Percentiles rank a stretch among this genome's conserved stretches.
These are phyloP conservation scores for Karstenula rhodostoma DNA, from an alignment of 2,329 filamentous ascomycete species.

Conservation along the genomic window DNA sequence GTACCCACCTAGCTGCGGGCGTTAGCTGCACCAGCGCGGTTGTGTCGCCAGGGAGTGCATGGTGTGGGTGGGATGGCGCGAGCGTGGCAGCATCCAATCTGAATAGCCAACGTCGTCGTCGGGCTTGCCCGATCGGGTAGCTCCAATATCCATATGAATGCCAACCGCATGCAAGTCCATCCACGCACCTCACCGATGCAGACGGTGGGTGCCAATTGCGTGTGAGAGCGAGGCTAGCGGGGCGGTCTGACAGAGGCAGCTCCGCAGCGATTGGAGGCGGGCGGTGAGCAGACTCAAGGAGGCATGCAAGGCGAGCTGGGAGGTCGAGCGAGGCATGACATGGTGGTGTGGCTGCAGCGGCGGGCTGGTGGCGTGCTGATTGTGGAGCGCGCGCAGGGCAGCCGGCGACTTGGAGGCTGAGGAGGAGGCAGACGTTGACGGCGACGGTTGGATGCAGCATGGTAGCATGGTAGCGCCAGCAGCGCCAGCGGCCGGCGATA, in stretches of 20 bases:
- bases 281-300: not conserved
- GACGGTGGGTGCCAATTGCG: not conserved
- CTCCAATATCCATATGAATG: not conserved
- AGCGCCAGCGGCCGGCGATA: not conserved
- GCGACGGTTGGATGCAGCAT: not conserved
- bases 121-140: not conserved
- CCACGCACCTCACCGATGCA: not conserved
- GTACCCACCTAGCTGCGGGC: not conserved
- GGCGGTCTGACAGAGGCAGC: not conserved
- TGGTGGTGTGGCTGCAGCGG: constrained; percentile 22
- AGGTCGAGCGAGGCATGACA: not conserved
- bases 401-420: not conserved
- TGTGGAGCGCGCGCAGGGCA: constrained; percentile 22
- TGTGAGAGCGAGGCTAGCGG: not conserved
- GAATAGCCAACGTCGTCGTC: not conserved
- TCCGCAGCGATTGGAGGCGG: not conserved
- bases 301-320: not conserved
- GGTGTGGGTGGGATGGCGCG: constrained; percentile 3
- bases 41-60: not conserved
- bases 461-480: too few relatives aligned
- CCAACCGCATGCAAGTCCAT: constrained; percentile 6
- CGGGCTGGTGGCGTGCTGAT: constrained; percentile 25
- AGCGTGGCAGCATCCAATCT: not conserved
- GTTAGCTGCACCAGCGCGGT: not conserved
- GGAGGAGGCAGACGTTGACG: not conserved